Percentiles rank a stretch among this genome's conserved stretches.
Evolutionary conservation across 2,329 filamentous ascomycete species (phyloP).

Genomic region (Huntiella decipiens): DNA sequence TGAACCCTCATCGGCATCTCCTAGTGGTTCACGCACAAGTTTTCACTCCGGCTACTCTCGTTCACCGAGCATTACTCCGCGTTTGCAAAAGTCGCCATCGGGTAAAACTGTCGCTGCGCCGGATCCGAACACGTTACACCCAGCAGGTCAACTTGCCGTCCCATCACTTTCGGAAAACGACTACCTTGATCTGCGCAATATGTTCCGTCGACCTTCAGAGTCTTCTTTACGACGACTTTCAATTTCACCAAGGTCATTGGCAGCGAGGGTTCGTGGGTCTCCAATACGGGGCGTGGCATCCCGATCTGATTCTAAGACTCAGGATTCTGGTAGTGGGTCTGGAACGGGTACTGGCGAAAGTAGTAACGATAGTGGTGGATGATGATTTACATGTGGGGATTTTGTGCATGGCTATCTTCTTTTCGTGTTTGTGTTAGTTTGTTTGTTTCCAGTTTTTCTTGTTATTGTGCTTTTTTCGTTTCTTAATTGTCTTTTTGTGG

Average conservation of each 20-base stretch:
- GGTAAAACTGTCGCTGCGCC: not conserved
- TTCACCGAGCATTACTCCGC: not conserved
- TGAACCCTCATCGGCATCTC: not conserved
- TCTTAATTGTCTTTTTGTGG: not conserved
- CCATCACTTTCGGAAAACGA: conserved; percentile 10
- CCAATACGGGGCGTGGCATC: too few relatives aligned
- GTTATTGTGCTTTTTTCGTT: not conserved
- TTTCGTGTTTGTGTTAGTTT: too few relatives aligned
- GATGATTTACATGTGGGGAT: too few relatives aligned
- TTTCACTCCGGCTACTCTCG: not conserved
- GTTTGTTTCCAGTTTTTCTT: not conserved
- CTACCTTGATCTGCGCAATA: conserved; percentile 9
- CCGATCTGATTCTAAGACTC: too few relatives aligned
- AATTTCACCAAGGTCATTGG: conserved; percentile 1
- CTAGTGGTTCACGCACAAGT: not conserved
- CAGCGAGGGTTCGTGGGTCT: not conserved
- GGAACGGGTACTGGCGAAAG: too few relatives aligned
- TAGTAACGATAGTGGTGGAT: too few relatives aligned
- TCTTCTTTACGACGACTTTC: conserved; percentile 1
- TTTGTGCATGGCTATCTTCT: too few relatives aligned
- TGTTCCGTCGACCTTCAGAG: conserved; percentile 8
- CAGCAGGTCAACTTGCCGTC: not conserved
- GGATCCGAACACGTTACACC: not conserved
- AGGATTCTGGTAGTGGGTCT: too few relatives aligned
- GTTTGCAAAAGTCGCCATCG: not conserved